Base-by-base conservation (phyloP, 2,329 filamentous ascomycete species). In the Penicillium sp. region DNA sequence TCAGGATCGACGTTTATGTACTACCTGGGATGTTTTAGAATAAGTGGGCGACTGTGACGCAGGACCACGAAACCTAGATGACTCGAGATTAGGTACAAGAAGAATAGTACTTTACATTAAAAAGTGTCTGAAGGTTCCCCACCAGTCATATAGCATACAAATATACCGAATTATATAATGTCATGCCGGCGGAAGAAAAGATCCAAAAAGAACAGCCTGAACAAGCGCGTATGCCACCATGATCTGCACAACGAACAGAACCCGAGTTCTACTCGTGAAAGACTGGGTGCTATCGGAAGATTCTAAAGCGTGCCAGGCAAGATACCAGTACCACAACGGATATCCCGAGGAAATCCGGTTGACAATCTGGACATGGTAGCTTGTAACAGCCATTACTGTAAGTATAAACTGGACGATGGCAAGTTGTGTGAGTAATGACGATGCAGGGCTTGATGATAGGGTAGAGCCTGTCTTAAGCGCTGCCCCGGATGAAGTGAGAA, bases 361-460 rank as follows among this genome's bases (percentile, higher is more conserved):
- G 70, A 98, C 90, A 68, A 99, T 96, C 77, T 99, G 95, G 29
- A 97, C 90, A 73, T 99, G 95, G 73, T 96, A 96, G 65, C 82
- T 92, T 13, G 89, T 92, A 21, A 93, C 77, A 21, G 92, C 91
- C 62, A 94, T 76, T 2, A 86, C 64, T 1, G 90, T 89, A 19
- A 99, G 82, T 3, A 93, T 61, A 1, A 91, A 76, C 76, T 99
- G 94, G 4, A 87, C 85, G 3, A 89, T 77, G 1, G 92, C 92
- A 64, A 97, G 81, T 23, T 86, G 85, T 30, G 77, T 77, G 7
- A 83, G 71, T 56, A 78, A 70, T 19, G 70, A 69, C 31, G 69
- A 65, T 5, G 67, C 68, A 38, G 69, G 67, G 29, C 65, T 62
- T 7, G 68, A 52, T 5, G 69, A 67, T 38, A 61, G 49, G 53